A percentile compares a stretch with the other conserved stretches of the same genome.
Evolutionary conservation across 805 yeast species (phyloP).

Genomic region (Zygosaccharomyces siamensis): DNA sequence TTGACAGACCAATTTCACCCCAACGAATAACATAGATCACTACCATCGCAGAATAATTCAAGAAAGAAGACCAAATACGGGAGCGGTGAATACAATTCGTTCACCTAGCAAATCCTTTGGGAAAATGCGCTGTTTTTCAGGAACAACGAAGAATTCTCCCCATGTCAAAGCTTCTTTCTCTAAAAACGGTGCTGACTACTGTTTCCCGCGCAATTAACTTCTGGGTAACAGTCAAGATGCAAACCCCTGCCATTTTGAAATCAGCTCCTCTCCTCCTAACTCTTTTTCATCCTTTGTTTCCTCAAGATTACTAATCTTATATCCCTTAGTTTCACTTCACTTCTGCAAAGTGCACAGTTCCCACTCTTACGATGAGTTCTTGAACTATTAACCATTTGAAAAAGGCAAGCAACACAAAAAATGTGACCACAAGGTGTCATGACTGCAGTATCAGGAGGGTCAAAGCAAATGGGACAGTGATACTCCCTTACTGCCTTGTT

Average conservation of each 20-base stretch:
- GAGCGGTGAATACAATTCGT: background rate
- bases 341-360: conserved; percentile 42
- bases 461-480: conserved; percentile 54
- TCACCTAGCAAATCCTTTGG: background rate
- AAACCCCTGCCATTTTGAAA: background rate
- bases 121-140: no score
- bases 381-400: conserved; percentile 46
- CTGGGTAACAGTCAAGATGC: background rate
- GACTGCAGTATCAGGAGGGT: conserved; percentile 44
- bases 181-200: background rate
- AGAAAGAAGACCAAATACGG: background rate
- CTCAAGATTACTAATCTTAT: conserved; percentile 33
- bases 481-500: conserved; percentile 35
- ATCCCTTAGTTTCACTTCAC: conserved; percentile 32
- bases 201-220: background rate
- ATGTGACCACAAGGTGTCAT: conserved; percentile 56
- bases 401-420: conserved; percentile 50
- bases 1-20: background rate
- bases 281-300: conserved; percentile 24
- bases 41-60: background rate
- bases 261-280: background rate
- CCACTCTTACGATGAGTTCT: conserved; percentile 36
- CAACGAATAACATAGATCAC: background rate
- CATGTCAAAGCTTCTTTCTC: background rate
- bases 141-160: no score